A percentile compares a stretch with the other conserved stretches of the same genome.
Evolutionary conservation across 768 basidiomycete species (phyloP).

Genomic region (Trametes coccinea): DNA sequence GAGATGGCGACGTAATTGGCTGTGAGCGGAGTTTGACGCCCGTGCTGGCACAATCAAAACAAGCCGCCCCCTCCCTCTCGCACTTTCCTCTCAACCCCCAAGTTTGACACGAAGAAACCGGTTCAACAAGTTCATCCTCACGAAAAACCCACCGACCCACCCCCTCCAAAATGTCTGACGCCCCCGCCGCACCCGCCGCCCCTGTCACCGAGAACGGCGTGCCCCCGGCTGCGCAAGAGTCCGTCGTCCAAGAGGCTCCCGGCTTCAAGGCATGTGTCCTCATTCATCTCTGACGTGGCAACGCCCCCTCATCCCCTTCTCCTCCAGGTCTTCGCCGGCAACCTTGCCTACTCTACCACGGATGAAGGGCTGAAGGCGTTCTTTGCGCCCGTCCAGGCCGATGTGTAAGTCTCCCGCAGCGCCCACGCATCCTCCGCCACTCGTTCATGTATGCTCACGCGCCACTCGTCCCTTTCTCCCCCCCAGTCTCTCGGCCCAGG

Average conservation of each 20-base stretch:
- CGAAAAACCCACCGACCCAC: conserved; percentile 55
- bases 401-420: conserved; percentile 65
- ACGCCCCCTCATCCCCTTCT: conserved; percentile 22
- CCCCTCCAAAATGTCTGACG: conserved; percentile 79
- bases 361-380: conserved; percentile 94
- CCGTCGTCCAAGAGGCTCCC: conserved; percentile 64
- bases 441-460: conserved; percentile 6
- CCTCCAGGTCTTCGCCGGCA: conserved; percentile 86
- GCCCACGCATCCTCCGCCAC: conserved; percentile 10
- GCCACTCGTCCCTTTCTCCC: conserved; percentile 13
- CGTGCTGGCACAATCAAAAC: conserved; percentile 30
- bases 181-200: conserved; percentile 89
- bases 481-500: conserved; percentile 73
- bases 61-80: conserved; percentile 27
- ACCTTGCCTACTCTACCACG: conserved; percentile 92
- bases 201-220: conserved; percentile 80
- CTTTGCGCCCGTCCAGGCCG: conserved; percentile 84
- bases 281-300: conserved; percentile 29
- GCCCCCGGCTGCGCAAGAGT: conserved; percentile 75
- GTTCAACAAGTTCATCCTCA: conserved; percentile 74
- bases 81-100: conserved; percentile 72
- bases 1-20: conserved; percentile 47
- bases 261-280: conserved; percentile 67
- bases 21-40: conserved; percentile 31
- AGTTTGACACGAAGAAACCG: conserved; percentile 84